phyloP scores from a whole-genome alignment of 768 basidiomycete species.

The Bullera alba region DNA sequence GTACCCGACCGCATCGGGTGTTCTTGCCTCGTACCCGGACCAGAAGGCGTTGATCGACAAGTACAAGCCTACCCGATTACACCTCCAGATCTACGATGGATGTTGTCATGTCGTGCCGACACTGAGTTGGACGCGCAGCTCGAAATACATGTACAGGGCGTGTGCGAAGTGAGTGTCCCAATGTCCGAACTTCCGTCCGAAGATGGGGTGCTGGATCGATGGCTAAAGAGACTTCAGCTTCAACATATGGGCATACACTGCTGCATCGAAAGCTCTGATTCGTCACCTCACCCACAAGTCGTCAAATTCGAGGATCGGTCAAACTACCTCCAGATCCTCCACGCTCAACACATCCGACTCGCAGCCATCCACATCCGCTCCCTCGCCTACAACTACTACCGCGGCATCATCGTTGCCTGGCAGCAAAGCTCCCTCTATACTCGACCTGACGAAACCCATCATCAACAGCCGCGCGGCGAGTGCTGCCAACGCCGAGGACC shows the following conservation, averaged over 20 bases:
- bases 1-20: slow-evolving; percentile 25
- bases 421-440: slow-evolving; percentile 5
- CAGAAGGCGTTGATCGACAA: slow-evolving; percentile 29
- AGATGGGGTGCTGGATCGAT: not conserved
- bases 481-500: slow-evolving; percentile 23
- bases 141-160: slow-evolving; percentile 39
- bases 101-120: slow-evolving; percentile 40
- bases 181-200: too few relatives aligned
- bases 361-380: not conserved
- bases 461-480: slow-evolving; percentile 21
- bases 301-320: not conserved
- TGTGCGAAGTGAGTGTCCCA: slow-evolving; percentile 33
- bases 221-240: slow-evolving; percentile 30
- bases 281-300: slow-evolving; percentile 9
- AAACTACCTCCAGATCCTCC: not conserved
- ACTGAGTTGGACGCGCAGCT: slow-evolving; percentile 30
- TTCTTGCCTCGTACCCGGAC: slow-evolving; percentile 31
- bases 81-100: slow-evolving; percentile 43
- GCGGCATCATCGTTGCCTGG: not conserved
- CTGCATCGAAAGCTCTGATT: slow-evolving; percentile 32
- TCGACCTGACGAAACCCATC: slow-evolving; percentile 36
- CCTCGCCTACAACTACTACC: not conserved
- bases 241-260: slow-evolving; percentile 41
- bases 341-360: not conserved
- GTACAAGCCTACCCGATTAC: slow-evolving; percentile 42